Evolutionary conservation across 1,284 basidiomycete genomes (phyloP), one percentile per base, ranked within the genome.

Genomic region (Inonotus obliquus): DNA sequence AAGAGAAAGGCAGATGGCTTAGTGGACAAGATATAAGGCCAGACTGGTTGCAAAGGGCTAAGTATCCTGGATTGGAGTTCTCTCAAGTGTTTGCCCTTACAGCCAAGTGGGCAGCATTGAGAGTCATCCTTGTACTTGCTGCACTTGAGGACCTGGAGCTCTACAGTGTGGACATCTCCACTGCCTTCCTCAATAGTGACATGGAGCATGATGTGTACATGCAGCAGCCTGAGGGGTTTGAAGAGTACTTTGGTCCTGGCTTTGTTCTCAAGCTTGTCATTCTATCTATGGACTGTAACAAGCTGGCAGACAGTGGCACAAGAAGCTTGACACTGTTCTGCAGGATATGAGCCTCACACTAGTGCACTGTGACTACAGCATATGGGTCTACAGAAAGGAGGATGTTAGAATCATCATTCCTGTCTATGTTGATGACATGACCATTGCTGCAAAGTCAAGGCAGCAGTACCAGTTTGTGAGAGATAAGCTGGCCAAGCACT

Each of bases 131-230:
- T 32, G 32, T 9, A 32, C 56, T 76, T 0, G 73, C 73, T 54
- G 72, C 71, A 7, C 17, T 67, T n/a, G 61, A 72, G 39, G 71
- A 76, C 60, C 69, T 76, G 47, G 68, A 32, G 74, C 64, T 79
- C 9, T 65, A 69, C 5, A 75, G 57, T n/a, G 65, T 78, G 2
- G 75, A 79, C 59, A 68, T 77, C 63, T 69, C 69, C 17, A 66
- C 66, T 65, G 73, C 73, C 1, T 77, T 71, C 57, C 68, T 72
- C 1, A 69, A 74, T 67, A 69, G 72, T 11, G 65, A 70, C 13
- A 51, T 73, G 35, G 66, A 71, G 21, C 70, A 70, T 32, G 32
- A 32, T 32, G 32, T 32, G 32, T 32, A 32, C 32, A 32, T 32
- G 32, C 32, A 32, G 32, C 66, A 66, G 21, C 69, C 71, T 19